A percentile compares a stretch with the other conserved stretches of the same genome.
phyloP scores from a whole-genome alignment of 345 rosid genomes.

The Noccaea bulbosa region DNA sequence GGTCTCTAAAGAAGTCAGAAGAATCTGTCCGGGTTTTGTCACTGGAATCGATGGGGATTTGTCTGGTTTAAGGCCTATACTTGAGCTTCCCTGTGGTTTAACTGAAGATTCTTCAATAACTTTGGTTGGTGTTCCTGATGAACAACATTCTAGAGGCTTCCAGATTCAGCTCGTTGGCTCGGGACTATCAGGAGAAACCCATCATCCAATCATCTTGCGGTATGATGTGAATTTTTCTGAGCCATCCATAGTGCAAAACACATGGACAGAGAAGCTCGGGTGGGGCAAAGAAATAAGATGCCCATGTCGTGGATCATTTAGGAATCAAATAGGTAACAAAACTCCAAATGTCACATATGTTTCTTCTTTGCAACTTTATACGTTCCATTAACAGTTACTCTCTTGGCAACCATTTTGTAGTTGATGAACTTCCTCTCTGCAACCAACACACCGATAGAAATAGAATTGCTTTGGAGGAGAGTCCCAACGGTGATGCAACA shows the following conservation, averaged over 20 bases:
- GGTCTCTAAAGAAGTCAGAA: constrained; percentile 24
- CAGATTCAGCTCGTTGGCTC: constrained; percentile 66
- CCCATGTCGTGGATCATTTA: constrained; percentile 56
- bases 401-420: constrained; percentile 48
- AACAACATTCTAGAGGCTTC: constrained; percentile 55
- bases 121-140: constrained; percentile 73
- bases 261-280: constrained; percentile 71
- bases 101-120: constrained; percentile 78
- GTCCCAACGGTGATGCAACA: constrained; percentile 39
- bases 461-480: constrained; percentile 54
- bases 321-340: constrained; percentile 55
- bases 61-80: constrained; percentile 46
- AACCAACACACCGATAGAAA: constrained; percentile 62
- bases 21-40: constrained; percentile 62
- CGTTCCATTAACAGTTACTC: too few relatives aligned
- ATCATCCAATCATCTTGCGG: constrained; percentile 58
- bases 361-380: neutral
- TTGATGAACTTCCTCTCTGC: constrained; percentile 83
- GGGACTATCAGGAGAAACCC: constrained; percentile 47
- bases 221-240: constrained; percentile 64
- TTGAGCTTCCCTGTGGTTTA: constrained; percentile 82
- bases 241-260: constrained; percentile 68
- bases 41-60: constrained; percentile 40
- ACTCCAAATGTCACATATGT: neutral
- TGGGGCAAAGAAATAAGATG: constrained; percentile 79